Percentiles rank a stretch among this genome's conserved stretches.
These are phyloP conservation scores for Chlorella sp. DNA, from an alignment of 139 green algal species.

Conservation along the genomic window DNA sequence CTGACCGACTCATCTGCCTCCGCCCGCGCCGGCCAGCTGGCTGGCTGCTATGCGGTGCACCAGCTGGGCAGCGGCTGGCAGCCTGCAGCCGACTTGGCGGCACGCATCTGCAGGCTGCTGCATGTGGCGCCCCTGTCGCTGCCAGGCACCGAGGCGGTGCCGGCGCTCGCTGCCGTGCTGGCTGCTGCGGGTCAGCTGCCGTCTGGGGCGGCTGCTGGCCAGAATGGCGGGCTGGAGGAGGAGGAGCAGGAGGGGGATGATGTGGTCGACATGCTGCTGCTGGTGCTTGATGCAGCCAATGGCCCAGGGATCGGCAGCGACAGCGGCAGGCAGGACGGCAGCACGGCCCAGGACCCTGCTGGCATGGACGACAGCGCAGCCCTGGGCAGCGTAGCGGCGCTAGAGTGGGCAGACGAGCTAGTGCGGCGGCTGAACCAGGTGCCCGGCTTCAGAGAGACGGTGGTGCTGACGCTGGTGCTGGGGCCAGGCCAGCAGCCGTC, in stretches of 20 bases:
- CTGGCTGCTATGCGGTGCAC: conserved; percentile 21
- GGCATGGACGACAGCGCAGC: neutral
- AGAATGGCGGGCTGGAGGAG: neutral
- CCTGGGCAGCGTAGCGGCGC: neutral
- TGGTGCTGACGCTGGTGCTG: conserved; percentile 52
- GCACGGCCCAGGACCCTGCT: neutral
- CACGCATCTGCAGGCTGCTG: conserved; percentile 3
- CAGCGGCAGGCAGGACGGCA: neutral
- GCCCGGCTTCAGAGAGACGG: conserved; percentile 39
- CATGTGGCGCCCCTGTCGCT: neutral
- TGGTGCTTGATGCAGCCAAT: conserved; percentile 1
- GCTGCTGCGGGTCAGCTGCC: neutral
- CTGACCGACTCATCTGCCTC: conserved; percentile 1
- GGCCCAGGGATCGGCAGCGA: neutral
- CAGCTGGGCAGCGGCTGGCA: conserved; percentile 1
- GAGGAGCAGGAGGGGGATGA: conserved; percentile 6
- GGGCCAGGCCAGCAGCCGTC: conserved; percentile 1
- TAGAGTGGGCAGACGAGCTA: conserved; percentile 61
- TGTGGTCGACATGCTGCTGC: conserved; percentile 21
- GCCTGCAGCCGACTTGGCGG: neutral
- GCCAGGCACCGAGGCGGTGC: neutral
- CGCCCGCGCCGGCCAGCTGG: neutral
- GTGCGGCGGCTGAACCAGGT: conserved; percentile 37
- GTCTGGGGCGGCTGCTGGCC: neutral
- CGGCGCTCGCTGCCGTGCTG: neutral